phyloP scores from a whole-genome alignment of 2,329 filamentous ascomycete genomes.

The Hortaea werneckii region DNA sequence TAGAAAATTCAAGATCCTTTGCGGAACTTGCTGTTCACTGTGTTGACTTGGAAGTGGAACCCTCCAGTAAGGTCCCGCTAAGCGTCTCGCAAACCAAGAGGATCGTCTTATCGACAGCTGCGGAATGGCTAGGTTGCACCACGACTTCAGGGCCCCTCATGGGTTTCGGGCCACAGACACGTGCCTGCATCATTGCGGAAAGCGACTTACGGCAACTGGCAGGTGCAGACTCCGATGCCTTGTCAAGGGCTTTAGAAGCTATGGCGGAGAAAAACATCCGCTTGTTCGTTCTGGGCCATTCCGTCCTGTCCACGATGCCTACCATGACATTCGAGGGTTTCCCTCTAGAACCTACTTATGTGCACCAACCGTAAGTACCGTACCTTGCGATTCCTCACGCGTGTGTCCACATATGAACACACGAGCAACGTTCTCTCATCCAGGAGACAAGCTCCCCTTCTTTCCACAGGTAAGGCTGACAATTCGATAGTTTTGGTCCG shows the following conservation, averaged over 20 bases:
- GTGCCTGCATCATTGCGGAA: background rate
- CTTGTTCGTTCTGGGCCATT: background rate
- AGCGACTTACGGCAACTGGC: background rate
- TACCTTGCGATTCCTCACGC: background rate
- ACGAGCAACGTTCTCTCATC: background rate
- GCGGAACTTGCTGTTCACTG: background rate
- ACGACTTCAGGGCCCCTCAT: background rate
- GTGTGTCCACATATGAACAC: too few species aligned
- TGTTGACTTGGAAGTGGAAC: background rate
- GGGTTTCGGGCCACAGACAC: background rate
- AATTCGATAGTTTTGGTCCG: background rate
- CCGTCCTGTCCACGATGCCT: conserved; percentile 1
- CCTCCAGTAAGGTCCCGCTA: background rate
- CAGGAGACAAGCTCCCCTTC: background rate
- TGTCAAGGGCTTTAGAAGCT: background rate
- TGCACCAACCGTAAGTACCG: conserved; percentile 10
- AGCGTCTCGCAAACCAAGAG: background rate
- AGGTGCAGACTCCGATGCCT: background rate
- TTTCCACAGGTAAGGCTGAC: background rate
- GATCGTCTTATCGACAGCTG: background rate
- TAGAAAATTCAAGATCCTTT: background rate
- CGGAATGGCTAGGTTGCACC: background rate
- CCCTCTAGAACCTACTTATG: conserved; percentile 2
- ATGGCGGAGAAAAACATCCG: background rate
- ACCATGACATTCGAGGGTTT: conserved; percentile 5